phyloP scores from a whole-genome alignment of 2,329 filamentous ascomycete species.

The Alternaria conjuncta region DNA sequence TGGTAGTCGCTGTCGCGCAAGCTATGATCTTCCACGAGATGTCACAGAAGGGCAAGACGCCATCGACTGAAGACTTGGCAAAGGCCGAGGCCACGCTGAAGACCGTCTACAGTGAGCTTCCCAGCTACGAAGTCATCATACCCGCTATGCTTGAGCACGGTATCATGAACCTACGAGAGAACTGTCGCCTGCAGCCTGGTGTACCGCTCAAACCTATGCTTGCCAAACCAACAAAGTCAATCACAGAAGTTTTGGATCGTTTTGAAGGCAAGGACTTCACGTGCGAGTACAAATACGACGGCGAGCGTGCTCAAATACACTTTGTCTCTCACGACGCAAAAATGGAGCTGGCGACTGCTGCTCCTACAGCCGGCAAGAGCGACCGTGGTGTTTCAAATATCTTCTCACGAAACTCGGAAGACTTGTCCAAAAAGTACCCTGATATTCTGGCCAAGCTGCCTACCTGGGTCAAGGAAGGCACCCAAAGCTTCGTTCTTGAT shows the following conservation, averaged over 20 bases:
- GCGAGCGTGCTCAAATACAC: constrained; percentile 97
- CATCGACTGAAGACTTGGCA: constrained; percentile 77
- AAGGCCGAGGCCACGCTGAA: constrained; percentile 87
- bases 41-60: constrained; percentile 70
- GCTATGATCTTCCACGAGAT: constrained; percentile 86
- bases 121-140: constrained; percentile 93
- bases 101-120: constrained; percentile 92
- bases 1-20: constrained; percentile 87
- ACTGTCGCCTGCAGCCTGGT: constrained; percentile 90
- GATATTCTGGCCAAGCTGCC: constrained; percentile 89
- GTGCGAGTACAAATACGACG: constrained; percentile 99
- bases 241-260: constrained; percentile 94
- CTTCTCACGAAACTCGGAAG: constrained; percentile 97
- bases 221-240: constrained; percentile 97
- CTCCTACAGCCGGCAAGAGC: constrained; percentile 68
- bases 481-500: constrained; percentile 96
- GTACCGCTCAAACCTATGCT: constrained; percentile 98
- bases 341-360: constrained; percentile 67
- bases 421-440: constrained; percentile 95
- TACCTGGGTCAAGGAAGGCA: constrained; percentile 87
- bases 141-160: constrained; percentile 87
- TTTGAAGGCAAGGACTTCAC: constrained; percentile 96
- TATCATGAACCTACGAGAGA: constrained; percentile 79
- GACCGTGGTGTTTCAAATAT: constrained; percentile 83
- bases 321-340: constrained; percentile 85